Base-by-base conservation (phyloP, 345 rosid species). In the Acer negundo region DNA sequence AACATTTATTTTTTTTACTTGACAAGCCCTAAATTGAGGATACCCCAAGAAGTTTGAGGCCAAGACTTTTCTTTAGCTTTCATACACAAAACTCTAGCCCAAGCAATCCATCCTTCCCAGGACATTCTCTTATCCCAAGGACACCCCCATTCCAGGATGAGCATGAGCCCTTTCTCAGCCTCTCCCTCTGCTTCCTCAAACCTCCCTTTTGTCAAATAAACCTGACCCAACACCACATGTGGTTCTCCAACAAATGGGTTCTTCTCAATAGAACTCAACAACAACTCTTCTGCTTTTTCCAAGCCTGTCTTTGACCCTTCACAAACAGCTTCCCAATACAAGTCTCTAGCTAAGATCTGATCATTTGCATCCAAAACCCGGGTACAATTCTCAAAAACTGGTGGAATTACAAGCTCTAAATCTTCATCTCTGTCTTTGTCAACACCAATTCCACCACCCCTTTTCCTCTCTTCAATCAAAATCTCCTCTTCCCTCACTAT, bases 61-160 rank as follows among this genome's bases (percentile, higher is more conserved):
- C 98, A 93, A n/a, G 88, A 84, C 78, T 86, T 91, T 65, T 93
- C 97, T 28, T 78, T 85, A 26, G 97, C 91, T 77, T 95, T 95
- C 95, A 93, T 87, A 79, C 87, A 46, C 82, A 93, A 44, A 35
- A 91, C 92, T 62, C 98, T 90, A 16, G 83, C 86, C 99, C 98
- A 95, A 87, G 98, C 95, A 69, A 91, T 56, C 98, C 99, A 93
- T 4, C 98, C 99, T 85, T 88, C 94, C 98, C 97, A 93, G 19
- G 98, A 85, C 89, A 80, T 92, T 84, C 98, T 90, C 89, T 92
- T 93, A 75, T 93, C 99, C 97, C 99, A 91, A 7, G 98, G 93
- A 59, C 93, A 91, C 12, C 97, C 98, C 99, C 98, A 94, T 74
- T 91, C 95, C 87, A 96, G 76, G 23, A 92, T 63, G 35, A 94